Percentiles rank a stretch among this genome's conserved stretches.
phyloP scores from a whole-genome alignment of 2,329 filamentous ascomycete genomes.

The Claviceps sp. region DNA sequence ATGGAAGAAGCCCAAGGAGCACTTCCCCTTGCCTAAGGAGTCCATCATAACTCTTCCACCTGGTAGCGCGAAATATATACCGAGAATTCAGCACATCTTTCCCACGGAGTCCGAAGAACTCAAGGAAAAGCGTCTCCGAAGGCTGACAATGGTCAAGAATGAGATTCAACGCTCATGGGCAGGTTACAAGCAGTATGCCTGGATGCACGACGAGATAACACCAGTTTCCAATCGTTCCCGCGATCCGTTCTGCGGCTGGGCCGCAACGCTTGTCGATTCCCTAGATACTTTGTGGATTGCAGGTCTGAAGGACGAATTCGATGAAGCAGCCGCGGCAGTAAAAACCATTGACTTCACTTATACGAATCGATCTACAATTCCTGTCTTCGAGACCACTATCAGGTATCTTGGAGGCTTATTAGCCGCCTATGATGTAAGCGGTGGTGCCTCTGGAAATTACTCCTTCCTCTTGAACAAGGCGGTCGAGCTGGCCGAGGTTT shows the following conservation, averaged over 20 bases:
- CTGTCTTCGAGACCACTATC: constrained; percentile 88
- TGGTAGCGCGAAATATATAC: constrained; percentile 54
- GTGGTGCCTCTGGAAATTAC: constrained; percentile 41
- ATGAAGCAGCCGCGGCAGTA: constrained; percentile 59
- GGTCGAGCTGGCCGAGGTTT: constrained; percentile 62
- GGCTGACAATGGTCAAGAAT: constrained; percentile 53
- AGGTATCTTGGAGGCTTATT: constrained; percentile 80
- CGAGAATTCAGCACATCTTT: constrained; percentile 65
- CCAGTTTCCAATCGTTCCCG: constrained; percentile 55
- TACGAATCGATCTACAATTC: constrained; percentile 52
- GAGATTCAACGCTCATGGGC: constrained; percentile 70
- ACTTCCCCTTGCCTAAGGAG: constrained; percentile 60
- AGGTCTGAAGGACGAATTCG: constrained; percentile 64
- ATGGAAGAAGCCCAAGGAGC: constrained; percentile 62
- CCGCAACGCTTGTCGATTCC: constrained; percentile 71
- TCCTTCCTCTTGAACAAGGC: constrained; percentile 62
- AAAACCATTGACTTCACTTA: constrained; percentile 72
- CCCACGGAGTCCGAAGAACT: constrained; percentile 46
- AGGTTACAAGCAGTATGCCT: constrained; percentile 68
- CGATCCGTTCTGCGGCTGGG: constrained; percentile 87
- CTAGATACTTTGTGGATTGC: constrained; percentile 83
- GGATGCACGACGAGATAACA: constrained; percentile 73
- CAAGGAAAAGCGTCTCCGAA: constrained; percentile 48
- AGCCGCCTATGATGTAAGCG: constrained; percentile 76
- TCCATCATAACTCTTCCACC: constrained; percentile 66